A percentile compares a stretch with the other conserved stretches of the same genome.
Evolutionary conservation across 148 eudicot genomes (phyloP).

Genomic region (Dysphania ambrosioides): DNA sequence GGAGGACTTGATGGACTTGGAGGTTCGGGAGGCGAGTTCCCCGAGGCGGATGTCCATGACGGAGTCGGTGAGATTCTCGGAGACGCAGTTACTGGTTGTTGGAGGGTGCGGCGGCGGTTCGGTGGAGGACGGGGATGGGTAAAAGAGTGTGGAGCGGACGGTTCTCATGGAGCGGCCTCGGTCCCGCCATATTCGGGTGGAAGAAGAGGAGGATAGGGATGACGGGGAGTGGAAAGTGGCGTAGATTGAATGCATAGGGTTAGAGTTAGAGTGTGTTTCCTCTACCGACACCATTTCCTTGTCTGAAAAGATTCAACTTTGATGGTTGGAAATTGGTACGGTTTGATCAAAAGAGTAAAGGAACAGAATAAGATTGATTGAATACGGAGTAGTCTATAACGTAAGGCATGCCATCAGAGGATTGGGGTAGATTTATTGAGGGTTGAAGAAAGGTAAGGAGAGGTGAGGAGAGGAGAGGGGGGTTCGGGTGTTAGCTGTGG

Average conservation of each 20-base stretch:
- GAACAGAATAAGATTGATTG: no score
- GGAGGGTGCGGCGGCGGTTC: constrained; percentile 5
- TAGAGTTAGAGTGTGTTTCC: constrained; percentile 39
- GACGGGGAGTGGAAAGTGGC: constrained; percentile 47
- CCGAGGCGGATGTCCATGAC: constrained; percentile 59
- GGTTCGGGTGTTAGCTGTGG: neutral
- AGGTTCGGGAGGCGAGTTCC: constrained; percentile 45
- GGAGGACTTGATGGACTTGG: constrained; percentile 30
- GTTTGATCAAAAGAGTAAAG: no score
- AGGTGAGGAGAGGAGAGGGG: neutral
- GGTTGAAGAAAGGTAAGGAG: neutral
- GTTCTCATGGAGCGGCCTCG: constrained; percentile 88
- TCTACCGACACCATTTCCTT: constrained; percentile 76
- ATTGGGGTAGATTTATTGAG: neutral
- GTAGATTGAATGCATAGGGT: constrained; percentile 34
- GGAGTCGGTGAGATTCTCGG: constrained; percentile 66
- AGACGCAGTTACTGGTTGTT: constrained; percentile 11
- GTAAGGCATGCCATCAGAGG: constrained; percentile 3
- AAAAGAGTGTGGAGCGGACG: constrained; percentile 62
- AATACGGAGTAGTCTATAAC: no score
- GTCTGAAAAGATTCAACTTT: no score
- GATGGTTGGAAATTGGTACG: no score
- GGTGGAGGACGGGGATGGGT: constrained; percentile 29
- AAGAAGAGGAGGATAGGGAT: constrained; percentile 42
- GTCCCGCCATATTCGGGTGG: constrained; percentile 45